Evolutionary conservation across 2,329 filamentous ascomycete genomes (phyloP).

Genomic region (Septoria petroselini): DNA sequence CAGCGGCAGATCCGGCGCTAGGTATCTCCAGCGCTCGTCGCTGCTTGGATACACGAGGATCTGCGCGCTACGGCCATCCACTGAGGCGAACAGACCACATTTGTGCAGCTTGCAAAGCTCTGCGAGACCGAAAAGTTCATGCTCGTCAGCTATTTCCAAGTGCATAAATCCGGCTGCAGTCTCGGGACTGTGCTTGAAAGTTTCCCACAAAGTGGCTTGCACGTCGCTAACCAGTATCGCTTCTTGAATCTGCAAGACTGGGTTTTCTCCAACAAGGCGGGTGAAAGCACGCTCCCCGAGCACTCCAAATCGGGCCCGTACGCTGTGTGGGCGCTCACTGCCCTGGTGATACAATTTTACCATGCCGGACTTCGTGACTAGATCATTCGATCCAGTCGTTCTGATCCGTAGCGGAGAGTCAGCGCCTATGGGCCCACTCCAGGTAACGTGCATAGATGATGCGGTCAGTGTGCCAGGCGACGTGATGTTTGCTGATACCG

Average conservation of each 20-base stretch:
- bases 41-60: conserved; percentile 31
- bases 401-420: neutral
- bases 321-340: neutral
- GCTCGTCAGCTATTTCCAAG: conserved; percentile 2
- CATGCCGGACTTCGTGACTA: neutral
- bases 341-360: conserved; percentile 9
- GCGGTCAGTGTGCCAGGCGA: neutral
- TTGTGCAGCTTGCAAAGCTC: conserved; percentile 28
- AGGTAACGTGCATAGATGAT: neutral
- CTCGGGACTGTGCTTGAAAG: conserved; percentile 4
- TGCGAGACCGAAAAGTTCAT: conserved; percentile 16
- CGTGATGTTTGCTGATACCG: too few species aligned
- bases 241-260: conserved; percentile 15
- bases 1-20: conserved; percentile 13
- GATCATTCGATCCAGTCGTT: neutral
- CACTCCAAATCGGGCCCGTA: conserved; percentile 1
- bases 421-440: neutral
- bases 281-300: conserved; percentile 1
- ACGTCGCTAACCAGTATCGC: conserved; percentile 25
- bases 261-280: conserved; percentile 12
- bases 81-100: conserved; percentile 23
- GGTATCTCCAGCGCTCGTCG: conserved; percentile 32
- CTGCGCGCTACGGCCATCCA: conserved; percentile 15
- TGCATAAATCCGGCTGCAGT: conserved; percentile 1
- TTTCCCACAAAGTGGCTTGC: conserved; percentile 15